phyloP scores from a whole-genome alignment of 1,284 basidiomycete genomes.

The Marasmius fiardii region DNA sequence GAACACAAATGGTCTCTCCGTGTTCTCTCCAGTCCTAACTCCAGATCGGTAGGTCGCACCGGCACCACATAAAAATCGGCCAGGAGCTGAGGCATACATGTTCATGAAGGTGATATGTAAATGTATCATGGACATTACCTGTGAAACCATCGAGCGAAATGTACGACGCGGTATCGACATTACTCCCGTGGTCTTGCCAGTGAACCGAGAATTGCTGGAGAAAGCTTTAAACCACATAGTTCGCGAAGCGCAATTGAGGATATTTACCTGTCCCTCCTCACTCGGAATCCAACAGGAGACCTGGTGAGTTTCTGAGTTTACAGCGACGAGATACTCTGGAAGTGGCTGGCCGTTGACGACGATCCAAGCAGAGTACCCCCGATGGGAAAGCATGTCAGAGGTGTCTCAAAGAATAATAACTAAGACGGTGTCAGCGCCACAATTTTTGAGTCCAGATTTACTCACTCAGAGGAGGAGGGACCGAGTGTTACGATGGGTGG shows the following conservation, averaged over 20 bases:
- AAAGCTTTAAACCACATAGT: background rate
- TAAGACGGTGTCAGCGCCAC: background rate
- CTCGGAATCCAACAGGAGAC: slow-evolving; percentile 67
- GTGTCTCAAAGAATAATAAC: background rate
- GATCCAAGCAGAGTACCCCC: slow-evolving; percentile 67
- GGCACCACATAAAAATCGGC: slow-evolving; percentile 53
- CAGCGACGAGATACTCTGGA: slow-evolving; percentile 47
- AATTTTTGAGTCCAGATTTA: background rate
- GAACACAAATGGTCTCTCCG: slow-evolving; percentile 58
- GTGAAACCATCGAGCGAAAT: slow-evolving; percentile 56
- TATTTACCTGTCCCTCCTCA: slow-evolving; percentile 47
- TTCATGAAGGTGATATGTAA: background rate
- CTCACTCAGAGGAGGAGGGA: background rate
- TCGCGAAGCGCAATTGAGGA: background rate
- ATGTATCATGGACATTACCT: background rate
- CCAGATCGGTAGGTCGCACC: slow-evolving; percentile 46
- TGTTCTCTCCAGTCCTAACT: slow-evolving; percentile 38
- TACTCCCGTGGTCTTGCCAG: slow-evolving; percentile 58
- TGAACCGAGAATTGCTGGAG: slow-evolving; percentile 51
- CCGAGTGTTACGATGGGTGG: background rate
- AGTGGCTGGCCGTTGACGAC: slow-evolving; percentile 42
- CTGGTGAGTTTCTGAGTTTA: slow-evolving; percentile 38
- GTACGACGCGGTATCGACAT: slow-evolving; percentile 49
- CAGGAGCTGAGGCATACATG: slow-evolving; percentile 36
- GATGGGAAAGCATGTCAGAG: slow-evolving; percentile 46